Evolutionary conservation across 1,284 basidiomycete species (phyloP), one percentile per base, ranked within the genome.

Genomic region (Sporisorium iseilematis-ciliati): DNA sequence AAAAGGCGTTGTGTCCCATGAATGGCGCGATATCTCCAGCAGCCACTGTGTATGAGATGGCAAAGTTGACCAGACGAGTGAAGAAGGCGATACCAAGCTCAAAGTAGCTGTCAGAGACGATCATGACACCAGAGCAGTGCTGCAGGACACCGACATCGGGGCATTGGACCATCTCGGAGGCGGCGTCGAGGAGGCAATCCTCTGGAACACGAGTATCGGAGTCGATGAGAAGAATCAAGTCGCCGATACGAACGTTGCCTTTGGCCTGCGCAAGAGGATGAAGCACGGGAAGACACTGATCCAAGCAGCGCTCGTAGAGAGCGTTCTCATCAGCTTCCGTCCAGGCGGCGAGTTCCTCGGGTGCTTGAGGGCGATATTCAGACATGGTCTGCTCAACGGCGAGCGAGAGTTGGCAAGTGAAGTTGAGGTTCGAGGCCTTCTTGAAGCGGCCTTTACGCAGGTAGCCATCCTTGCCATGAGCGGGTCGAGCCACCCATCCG

Each of bases 401-500:
- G 45, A 93, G 86, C 18, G 91, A 92, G 7, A 94, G 87, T 48
- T 88, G 87, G 33, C 92, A 89, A 2, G 89, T 92, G 83, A 92
- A 93, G 86, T 95, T 95, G 91, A 94, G 92, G 86, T 95, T 94
- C 0, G 90, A 91, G 0, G 92, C 92, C 86, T 94, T 94, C 88
- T 94, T 94, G 88, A 94, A 94, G 31, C 92, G 90, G 67, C 93
- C 93, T n/a, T 92, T 91, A 57, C 93, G 91, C 60, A 89, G 88
- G 87, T 90, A 94, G 0, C 92, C 92, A 79, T 89, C 89, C 20
- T 84, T 77, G 78, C 90, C 89, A 83, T 92, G 90, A 50, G 88
- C 88, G 4, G 93, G 92, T 53, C 93, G 90, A 23, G 93, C 91
- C 63, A 93, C 91, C 89, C 91, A 94, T 40, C 91, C 92, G 78